Conservation (phyloP, 495 filamentous ascomycete species). For the Aspergillus conjunctus region DNA sequence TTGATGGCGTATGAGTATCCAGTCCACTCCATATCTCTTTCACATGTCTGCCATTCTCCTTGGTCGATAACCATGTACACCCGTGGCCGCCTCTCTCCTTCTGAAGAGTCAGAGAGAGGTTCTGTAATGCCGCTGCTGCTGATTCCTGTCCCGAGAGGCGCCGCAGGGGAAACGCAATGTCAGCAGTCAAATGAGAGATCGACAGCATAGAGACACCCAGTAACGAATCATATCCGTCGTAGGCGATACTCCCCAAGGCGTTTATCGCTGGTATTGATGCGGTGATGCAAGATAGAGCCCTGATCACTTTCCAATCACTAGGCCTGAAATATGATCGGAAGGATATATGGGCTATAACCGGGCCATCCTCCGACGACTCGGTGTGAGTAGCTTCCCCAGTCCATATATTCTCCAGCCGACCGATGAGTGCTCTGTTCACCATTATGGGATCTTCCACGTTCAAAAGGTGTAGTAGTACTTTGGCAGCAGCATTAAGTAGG, state of each 20-base stretch:
- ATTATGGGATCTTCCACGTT: not conserved
- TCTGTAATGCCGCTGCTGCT: not conserved
- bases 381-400: not conserved
- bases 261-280: not conserved
- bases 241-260: not conserved
- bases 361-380: not conserved
- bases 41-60: not conserved
- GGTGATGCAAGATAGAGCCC: not conserved
- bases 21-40: not conserved
- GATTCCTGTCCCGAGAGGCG: constrained; percentile 1
- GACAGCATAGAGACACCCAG: not conserved
- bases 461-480: not conserved
- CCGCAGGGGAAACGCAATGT: not conserved
- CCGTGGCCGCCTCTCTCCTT: not conserved
- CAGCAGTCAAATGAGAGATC: not conserved
- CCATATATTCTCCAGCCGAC: not conserved
- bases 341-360: not conserved
- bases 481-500: not conserved
- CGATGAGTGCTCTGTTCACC: not conserved
- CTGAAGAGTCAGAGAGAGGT: not conserved
- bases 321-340: not conserved
- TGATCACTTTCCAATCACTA: not conserved
- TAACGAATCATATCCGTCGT: not conserved
- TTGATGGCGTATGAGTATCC: not conserved
- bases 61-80: not conserved